Base-by-base conservation (phyloP, 345 rosid genomes). In the Rubroshorea leprosula region DNA sequence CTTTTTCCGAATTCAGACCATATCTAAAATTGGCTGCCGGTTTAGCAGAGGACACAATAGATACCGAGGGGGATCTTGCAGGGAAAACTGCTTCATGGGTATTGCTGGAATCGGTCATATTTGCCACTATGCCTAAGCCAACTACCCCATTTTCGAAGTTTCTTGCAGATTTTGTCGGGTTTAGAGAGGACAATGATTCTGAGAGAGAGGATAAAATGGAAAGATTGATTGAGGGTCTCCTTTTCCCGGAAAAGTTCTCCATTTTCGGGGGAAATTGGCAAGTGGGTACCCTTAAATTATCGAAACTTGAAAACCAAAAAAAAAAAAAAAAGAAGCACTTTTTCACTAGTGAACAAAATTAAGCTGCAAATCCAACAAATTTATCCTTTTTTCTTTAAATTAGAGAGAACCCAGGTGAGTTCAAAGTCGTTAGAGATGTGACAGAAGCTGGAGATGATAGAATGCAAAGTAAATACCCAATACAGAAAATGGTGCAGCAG, bases 101-200 rank as follows among this genome's bases (percentile, higher is more conserved):
- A 16, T 31, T 38, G 49, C 18, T 54, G 15, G 27, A 18, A 49
- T 57, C 62, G 20, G 56, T 65, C 66, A 74, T 57, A 49, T 68
- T 74, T 13, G 68, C 78, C 5, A 74, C 68, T 47, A 69, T 74
- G n/a, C 72, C 61, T 6, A 74, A 60, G 41, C 78, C 72, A 62
- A 60, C 72, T 22, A 62, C 75, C 21, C 58, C 61, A 14, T 47
- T 18, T 22, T 63, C 61, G 45, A 66, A 66, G 21, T 31, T 63
- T 50, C 69, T 59, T 2, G 63, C 54, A 21, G 74, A 45, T 51
- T 70, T 74, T 12, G 39, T 17, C 15, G 68, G 57, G 21, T 41
- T 59, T 9, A 41, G 35, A 35, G 14, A 25, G 16, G 69, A 46
- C 21, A 65, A 73, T 0, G 71, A 57, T 7, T 58, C 53, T 5